Base-by-base conservation (phyloP, 495 filamentous ascomycete genomes). In the Penicillium paradoxum region DNA sequence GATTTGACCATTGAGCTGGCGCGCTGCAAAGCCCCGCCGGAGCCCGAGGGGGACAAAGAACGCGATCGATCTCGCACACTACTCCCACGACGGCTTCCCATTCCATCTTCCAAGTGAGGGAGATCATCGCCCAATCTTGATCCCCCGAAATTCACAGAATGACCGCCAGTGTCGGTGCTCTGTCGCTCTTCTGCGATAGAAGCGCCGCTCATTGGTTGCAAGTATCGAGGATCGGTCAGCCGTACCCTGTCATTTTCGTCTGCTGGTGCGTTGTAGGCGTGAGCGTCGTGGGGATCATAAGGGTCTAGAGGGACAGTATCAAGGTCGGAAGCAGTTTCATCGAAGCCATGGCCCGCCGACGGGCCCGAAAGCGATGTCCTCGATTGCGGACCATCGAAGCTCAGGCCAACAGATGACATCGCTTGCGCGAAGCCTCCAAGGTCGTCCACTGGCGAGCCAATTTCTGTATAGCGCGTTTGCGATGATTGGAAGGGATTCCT, bases 1-100 rank as follows among this genome's bases (percentile, higher is more conserved):
- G 91, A 91, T 58, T 91, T 87, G 69, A 99, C 85, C 62, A 97
- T 93, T 4, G 91, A 95, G 29, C 91, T 88, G 49, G 93, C 89
- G 58, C 89, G 77, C 18, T 80, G 79, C 48, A 95, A 67, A 32
- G 90, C 84, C 37, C 85, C 81, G 44, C 77, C 77, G 10, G 83
- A 80, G 8, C 81, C 65, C n/a, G 83, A 83, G 4, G 83, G 77
- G 4, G 91, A 96, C 62, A 83, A 44, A 64, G 84, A 77, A 64
- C 87, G 71, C 66, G 74, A 70, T 64, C 78, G 55, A 57, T 76
- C 53, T 59, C 76, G 58, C 67, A 73, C 70, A 66, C 78, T 59
- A 70, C 58, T 83, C 63, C 66, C 83, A 44, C 64, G 76, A 59
- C 56, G 74, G 64, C 58, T 83, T 56, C 51, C 63, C 50, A 70